Evolutionary conservation across 139 green algal genomes (phyloP).

Genomic region (Coelastrella sp.): DNA sequence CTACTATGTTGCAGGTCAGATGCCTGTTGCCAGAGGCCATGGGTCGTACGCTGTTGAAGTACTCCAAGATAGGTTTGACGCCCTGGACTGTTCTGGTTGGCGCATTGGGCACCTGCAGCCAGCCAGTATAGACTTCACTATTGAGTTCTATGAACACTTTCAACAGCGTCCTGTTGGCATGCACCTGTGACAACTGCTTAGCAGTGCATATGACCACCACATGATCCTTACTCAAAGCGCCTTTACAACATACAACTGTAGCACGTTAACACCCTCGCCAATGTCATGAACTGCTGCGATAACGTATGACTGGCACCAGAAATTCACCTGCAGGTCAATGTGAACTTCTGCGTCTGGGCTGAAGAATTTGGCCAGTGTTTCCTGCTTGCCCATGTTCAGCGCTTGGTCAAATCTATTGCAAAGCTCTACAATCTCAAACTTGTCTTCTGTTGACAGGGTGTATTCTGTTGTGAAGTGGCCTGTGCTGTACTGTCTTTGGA

Average conservation of each 20-base stretch:
- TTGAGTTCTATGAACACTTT: too few relatives aligned
- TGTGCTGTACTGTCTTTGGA: neutral
- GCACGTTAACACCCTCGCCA: too few relatives aligned
- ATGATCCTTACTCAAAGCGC: too few relatives aligned
- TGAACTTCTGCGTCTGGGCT: neutral
- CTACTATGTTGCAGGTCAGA: slow-evolving; percentile 45
- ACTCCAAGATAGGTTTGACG: slow-evolving; percentile 12
- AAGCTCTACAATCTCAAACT: slow-evolving; percentile 48
- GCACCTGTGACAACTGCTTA: too few relatives aligned
- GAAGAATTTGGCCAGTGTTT: slow-evolving; percentile 24
- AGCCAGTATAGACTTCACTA: too few relatives aligned
- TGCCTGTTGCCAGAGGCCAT: slow-evolving; percentile 51
- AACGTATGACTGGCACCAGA: neutral
- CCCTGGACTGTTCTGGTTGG: slow-evolving; percentile 32
- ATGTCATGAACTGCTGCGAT: neutral
- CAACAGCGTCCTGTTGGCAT: too few relatives aligned
- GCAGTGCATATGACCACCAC: too few relatives aligned
- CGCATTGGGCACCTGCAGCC: neutral
- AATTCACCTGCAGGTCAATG: neutral
- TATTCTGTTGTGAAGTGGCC: slow-evolving; percentile 15
- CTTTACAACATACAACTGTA: too few relatives aligned
- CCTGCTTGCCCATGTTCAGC: slow-evolving; percentile 45
- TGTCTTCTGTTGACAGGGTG: slow-evolving; percentile 43
- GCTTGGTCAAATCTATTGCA: slow-evolving; percentile 48
- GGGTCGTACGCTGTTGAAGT: slow-evolving; percentile 18